These are phyloP conservation scores for Pseudognaphalium luteoalbum DNA, from an alignment of 129 eudicot genomes.

Conservation along the genomic window DNA sequence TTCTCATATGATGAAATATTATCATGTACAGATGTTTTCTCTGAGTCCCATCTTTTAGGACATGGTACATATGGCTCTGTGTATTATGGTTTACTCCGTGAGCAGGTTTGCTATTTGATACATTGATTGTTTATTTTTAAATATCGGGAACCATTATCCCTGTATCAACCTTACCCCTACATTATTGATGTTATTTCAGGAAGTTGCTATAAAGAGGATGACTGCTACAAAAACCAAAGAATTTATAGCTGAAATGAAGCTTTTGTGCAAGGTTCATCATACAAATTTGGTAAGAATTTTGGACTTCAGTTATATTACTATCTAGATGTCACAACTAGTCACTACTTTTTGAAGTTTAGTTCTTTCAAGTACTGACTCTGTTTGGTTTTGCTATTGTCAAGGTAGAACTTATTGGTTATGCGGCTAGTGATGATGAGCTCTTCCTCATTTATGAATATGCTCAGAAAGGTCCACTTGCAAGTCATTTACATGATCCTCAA, in stretches of 20 bases:
- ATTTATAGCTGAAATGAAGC: constrained; percentile 89
- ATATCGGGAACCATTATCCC: constrained; percentile 12
- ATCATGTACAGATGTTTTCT: constrained; percentile 69
- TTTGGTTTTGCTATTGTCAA: constrained; percentile 52
- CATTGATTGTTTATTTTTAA: background rate
- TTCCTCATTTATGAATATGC: constrained; percentile 89
- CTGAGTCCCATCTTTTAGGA: constrained; percentile 84
- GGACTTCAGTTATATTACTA: constrained; percentile 10
- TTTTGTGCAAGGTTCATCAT: constrained; percentile 96
- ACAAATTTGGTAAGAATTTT: constrained; percentile 75
- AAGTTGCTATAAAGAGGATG: constrained; percentile 92
- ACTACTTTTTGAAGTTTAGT: background rate
- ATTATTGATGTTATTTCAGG: constrained; percentile 45
- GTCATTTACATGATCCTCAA: constrained; percentile 90
- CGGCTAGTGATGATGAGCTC: constrained; percentile 82
- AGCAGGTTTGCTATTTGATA: constrained; percentile 54
- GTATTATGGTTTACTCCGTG: constrained; percentile 75
- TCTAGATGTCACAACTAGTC: constrained; percentile 16
- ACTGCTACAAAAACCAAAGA: constrained; percentile 84
- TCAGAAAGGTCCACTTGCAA: constrained; percentile 86
- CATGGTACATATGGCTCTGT: constrained; percentile 98
- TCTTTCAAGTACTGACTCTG: constrained; percentile 31
- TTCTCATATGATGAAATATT: constrained; percentile 68
- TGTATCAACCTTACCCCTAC: background rate
- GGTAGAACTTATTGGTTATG: constrained; percentile 98